Evolutionary conservation across 1,284 basidiomycete genomes (phyloP), one percentile per base, ranked within the genome.

Genomic region (Chiua sp.): DNA sequence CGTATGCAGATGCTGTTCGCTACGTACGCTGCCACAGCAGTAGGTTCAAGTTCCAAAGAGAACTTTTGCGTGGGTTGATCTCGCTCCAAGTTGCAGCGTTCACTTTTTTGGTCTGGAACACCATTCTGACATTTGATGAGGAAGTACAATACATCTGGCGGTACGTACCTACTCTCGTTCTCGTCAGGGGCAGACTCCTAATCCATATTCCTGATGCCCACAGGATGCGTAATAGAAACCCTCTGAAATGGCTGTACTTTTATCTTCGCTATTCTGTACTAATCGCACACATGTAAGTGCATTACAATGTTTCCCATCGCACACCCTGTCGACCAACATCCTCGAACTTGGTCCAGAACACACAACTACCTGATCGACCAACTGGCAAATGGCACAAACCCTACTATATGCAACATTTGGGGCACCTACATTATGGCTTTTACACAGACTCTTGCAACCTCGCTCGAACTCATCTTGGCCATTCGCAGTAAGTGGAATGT

Each of bases 91-190:
- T 63, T 4, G 55, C 61, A 26, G 59, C 59, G 2, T 32, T 68
- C 15, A 11, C 57, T 6, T 20, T 70, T 37, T 46, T 72, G 15
- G 47, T 61, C 47, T 68, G 70, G 66, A 20, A 67, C 20, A 50
- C 12, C 30, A 5, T 63, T 16, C 8, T 69, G 15, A 59, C 62
- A 22, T 44, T 71, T 22, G 59, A 59, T 7, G 54, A 71, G 7
- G 70, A 72, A 50, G 61, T 71, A 33, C 39, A 51, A 3, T 71
- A 59, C 50, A 62, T 72, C 23, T 72, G 66, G 68, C 33, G 53
- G 66, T 72, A 47, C 33, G 68, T 56, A 32, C 23, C 20, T 4
- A 15, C 12, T 51, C 28, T 18, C 4, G 1, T 53, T 22, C 6
- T 42, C 13, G 3, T 37, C 18, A 22, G n/a, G 20, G 20, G n/a